phyloP scores from a whole-genome alignment of 2,329 filamentous ascomycete species.

The Colletotrichum sp. region DNA sequence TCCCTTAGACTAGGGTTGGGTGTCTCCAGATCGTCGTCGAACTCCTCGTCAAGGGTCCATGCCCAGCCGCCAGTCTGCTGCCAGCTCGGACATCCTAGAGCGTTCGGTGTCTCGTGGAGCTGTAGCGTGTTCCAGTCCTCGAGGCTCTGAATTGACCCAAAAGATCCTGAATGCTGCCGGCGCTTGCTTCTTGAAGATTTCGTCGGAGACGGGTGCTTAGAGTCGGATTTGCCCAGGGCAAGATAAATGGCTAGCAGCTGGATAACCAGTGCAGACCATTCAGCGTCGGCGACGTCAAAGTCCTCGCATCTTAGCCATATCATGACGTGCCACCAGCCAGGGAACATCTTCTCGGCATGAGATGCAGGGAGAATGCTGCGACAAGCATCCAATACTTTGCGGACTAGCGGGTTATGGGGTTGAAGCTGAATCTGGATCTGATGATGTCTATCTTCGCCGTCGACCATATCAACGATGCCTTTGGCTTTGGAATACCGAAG shows the following conservation, averaged over 20 bases:
- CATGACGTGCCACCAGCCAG: slow-evolving; percentile 76
- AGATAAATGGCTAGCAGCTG: slow-evolving; percentile 70
- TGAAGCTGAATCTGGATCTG: slow-evolving; percentile 72
- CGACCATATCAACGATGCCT: slow-evolving; percentile 70
- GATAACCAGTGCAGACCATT: slow-evolving; percentile 74
- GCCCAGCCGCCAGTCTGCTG: slow-evolving; percentile 71
- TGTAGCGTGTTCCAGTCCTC: slow-evolving; percentile 56
- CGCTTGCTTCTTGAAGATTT: slow-evolving; percentile 29
- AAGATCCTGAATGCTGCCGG: slow-evolving; percentile 38
- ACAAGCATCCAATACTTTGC: slow-evolving; percentile 64
- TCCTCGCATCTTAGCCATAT: slow-evolving; percentile 67
- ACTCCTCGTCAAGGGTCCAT: slow-evolving; percentile 69
- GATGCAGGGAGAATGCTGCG: slow-evolving; percentile 67
- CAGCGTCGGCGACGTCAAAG: slow-evolving; percentile 53
- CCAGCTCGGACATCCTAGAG: slow-evolving; percentile 58
- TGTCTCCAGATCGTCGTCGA: slow-evolving; percentile 33
- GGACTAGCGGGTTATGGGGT: slow-evolving; percentile 67
- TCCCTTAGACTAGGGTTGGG: slow-evolving; percentile 27
- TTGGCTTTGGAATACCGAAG: slow-evolving; percentile 63
- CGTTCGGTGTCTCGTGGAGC: slow-evolving; percentile 49
- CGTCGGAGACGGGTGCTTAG: slow-evolving; percentile 21
- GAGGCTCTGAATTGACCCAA: slow-evolving; percentile 38
- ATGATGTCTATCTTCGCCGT: slow-evolving; percentile 66
- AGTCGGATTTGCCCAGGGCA: slow-evolving; percentile 52
- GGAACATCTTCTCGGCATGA: slow-evolving; percentile 64